phyloP scores from a whole-genome alignment of 371 early-diverging fungal species.

The Sporodiniella umbellata region DNA sequence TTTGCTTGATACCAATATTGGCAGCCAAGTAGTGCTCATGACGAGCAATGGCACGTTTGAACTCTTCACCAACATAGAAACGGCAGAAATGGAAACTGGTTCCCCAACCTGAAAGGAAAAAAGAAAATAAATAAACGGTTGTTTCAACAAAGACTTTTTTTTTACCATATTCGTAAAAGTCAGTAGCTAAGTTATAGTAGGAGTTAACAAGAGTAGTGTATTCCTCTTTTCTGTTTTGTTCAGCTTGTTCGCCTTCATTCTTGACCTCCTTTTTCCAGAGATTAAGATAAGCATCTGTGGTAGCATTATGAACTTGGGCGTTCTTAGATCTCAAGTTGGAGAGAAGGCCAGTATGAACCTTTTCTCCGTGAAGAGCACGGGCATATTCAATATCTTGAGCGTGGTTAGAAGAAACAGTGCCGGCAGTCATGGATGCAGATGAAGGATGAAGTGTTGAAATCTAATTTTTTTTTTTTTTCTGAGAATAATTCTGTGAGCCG shows the following conservation, averaged over 20 bases:
- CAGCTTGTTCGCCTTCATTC: slow-evolving; percentile 43
- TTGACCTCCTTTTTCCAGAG: slow-evolving; percentile 57
- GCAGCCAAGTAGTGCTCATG: slow-evolving; percentile 89
- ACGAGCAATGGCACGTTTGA: slow-evolving; percentile 80
- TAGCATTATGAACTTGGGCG: slow-evolving; percentile 47
- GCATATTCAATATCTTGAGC: slow-evolving; percentile 55
- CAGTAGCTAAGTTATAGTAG: slow-evolving; percentile 83
- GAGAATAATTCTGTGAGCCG: too few species aligned
- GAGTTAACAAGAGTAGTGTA: slow-evolving; percentile 76
- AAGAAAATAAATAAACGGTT: background rate
- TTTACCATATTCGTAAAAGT: slow-evolving; percentile 73
- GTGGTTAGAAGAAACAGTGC: slow-evolving; percentile 37
- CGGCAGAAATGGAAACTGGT: slow-evolving; percentile 89
- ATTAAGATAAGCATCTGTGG: slow-evolving; percentile 58
- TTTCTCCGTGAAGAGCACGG: slow-evolving; percentile 45
- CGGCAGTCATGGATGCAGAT: slow-evolving; percentile 16
- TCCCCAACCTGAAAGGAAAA: slow-evolving; percentile 76
- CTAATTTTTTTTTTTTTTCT: too few species aligned
- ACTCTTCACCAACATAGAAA: slow-evolving; percentile 74
- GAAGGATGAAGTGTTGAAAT: background rate
- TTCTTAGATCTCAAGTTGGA: slow-evolving; percentile 56
- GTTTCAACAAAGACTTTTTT: background rate
- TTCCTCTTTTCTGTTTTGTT: slow-evolving; percentile 49
- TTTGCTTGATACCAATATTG: slow-evolving; percentile 64
- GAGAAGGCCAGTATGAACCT: slow-evolving; percentile 45